Evolutionary conservation across 148 eudicot genomes (phyloP), one percentile per base, ranked within the genome.

Genomic region (Arbutus unedo): DNA sequence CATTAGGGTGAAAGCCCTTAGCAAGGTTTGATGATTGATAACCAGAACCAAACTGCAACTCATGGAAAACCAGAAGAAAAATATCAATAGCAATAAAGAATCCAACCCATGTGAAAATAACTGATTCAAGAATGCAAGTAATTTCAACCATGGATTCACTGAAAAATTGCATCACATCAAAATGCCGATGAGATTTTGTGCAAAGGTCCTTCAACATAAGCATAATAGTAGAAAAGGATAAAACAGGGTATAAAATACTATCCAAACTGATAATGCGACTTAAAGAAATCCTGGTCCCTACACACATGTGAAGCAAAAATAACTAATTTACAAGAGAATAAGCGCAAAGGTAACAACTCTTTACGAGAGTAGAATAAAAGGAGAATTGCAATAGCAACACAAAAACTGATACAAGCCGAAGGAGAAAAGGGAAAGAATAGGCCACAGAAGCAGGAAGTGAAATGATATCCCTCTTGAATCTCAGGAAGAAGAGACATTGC

Each of bases 21-120:
- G 84, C 71, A 71, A 79, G 48, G 55, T 87, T 85, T 19, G 91
- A 68, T 43, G 94, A 68, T 76, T 81, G 94, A 80, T 79, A 88
- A 81, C 90, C 88, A 74, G 91, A 88, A 80, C 90, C 90, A 51
- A 90, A 66, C 94, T 91, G 96, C 86, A 86, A 51, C 49, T 83
- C 80, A 87, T 86, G 68, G 38, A 31, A n/a, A 66, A 23, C 16
- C 54, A 75, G 8, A 51, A 75, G 8, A 51, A 80, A 75, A 66
- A 2, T n/a, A 74, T 23, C 23, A 66, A 50, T 21, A 48, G 38
- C 18, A 7, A 66, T 64, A 19, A 70, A 70, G 45, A 14, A 80
- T 21, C 51, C n/a, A 21, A 47, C 70, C 21, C 44, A 13, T 3
- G 18, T 45, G 41, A 62, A 11, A 62, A 79, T 47, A 55, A 21